phyloP scores from a whole-genome alignment of 352 stramenopile genomes.

The Globisporangium rhizosaccharum region DNA sequence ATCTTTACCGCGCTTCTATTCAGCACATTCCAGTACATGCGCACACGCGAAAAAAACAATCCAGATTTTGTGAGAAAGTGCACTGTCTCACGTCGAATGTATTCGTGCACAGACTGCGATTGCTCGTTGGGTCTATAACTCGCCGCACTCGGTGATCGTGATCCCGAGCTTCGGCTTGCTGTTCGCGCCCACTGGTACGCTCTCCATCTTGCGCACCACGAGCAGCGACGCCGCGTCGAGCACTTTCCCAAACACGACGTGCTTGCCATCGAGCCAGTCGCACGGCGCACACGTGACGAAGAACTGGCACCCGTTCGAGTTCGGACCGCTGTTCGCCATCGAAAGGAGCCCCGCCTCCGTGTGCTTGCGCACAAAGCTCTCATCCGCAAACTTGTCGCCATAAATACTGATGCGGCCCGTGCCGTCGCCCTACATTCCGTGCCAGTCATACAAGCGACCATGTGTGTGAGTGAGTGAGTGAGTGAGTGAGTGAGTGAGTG shows the following conservation, averaged over 20 bases:
- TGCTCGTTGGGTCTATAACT: conserved; percentile 45
- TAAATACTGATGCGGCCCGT: conserved; percentile 85
- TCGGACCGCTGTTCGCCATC: conserved; percentile 93
- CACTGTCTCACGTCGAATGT: background rate
- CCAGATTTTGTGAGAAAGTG: too few species aligned
- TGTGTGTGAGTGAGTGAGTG: background rate
- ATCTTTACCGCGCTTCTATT: conserved; percentile 5
- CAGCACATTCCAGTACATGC: too few species aligned
- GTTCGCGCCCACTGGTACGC: conserved; percentile 73
- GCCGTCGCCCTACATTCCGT: conserved; percentile 52
- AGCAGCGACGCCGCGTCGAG: conserved; percentile 83
- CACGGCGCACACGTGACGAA: conserved; percentile 93
- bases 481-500: background rate
- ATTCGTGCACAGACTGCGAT: background rate
- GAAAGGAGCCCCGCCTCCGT: conserved; percentile 70
- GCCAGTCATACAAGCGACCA: background rate
- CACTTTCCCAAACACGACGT: conserved; percentile 96
- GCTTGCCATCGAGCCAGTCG: conserved; percentile 95
- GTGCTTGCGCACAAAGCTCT: conserved; percentile 84
- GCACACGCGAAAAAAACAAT: too few species aligned
- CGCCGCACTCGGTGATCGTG: conserved; percentile 85
- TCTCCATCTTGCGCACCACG: conserved; percentile 90
- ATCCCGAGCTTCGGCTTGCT: conserved; percentile 88
- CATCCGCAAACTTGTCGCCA: conserved; percentile 83
- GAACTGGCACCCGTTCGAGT: conserved; percentile 94